These are phyloP conservation scores for Nothophaeocryptopus gaeumannii DNA, from an alignment of 2,329 filamentous ascomycete species.

Conservation along the genomic window DNA sequence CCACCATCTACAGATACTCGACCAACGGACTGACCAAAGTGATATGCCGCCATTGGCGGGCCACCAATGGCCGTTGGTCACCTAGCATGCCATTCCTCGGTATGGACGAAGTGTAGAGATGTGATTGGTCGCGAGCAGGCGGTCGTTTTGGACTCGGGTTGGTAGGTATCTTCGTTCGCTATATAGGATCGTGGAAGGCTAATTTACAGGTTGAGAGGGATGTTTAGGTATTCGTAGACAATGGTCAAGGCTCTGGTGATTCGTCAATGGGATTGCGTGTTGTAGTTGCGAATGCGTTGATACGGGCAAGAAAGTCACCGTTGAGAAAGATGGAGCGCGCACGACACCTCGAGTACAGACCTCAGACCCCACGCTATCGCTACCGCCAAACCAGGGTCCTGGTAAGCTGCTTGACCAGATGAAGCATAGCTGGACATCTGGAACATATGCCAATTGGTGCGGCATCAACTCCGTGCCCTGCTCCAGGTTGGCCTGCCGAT, in stretches of 20 bases:
- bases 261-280: conserved; percentile 15
- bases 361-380: conserved; percentile 13
- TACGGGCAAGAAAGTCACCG: conserved; percentile 11
- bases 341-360: not conserved
- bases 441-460: too few species aligned
- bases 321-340: conserved; percentile 7
- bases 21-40: conserved; percentile 19
- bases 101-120: not conserved
- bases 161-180: conserved; percentile 5
- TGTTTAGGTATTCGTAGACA: not conserved
- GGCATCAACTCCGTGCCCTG: too few species aligned
- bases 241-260: conserved; percentile 5
- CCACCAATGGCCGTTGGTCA: conserved; percentile 29
- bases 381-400: conserved; percentile 6
- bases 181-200: conserved; percentile 4
- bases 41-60: conserved; percentile 35
- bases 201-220: conserved; percentile 1
- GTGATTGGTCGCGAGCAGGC: conserved; percentile 4
- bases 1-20: conserved; percentile 17
- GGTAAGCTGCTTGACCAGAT: conserved; percentile 12
- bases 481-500: too few species aligned
- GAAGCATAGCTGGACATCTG: too few species aligned
- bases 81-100: conserved; percentile 31
- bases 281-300: conserved; percentile 4
- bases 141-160: conserved; percentile 6